Base-by-base conservation (phyloP, 2,329 filamentous ascomycete genomes). In the Furcasterigmium sp. region DNA sequence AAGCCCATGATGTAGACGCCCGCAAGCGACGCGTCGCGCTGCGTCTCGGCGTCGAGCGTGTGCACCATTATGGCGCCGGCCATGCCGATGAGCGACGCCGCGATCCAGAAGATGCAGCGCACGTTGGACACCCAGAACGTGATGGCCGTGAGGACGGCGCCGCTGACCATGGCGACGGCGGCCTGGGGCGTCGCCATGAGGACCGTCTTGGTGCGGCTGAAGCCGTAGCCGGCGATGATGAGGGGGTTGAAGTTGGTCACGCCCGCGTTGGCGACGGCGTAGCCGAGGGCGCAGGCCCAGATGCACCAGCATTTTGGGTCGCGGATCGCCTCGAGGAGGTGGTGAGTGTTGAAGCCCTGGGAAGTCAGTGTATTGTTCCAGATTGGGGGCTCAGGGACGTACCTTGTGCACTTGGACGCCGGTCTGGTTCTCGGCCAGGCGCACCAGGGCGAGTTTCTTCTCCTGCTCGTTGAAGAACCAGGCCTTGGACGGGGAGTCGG, bases 181-280 rank as follows among this genome's bases (percentile, higher is more conserved):
- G 59, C 57, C 26, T 62, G 59, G 0, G 60, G 60, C 0, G 58
- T 60, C 0, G 59, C 56, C 55, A 62, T 58, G 0, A 62, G 41
- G 1, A 57, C 56, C 0, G 57, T 60, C 17, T 55, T 56, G 0
- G 50, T 52, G 30, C 52, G 49, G 5, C 47, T 54, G 38, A 60
- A 63, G 0, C 61, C 61, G n/a, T 58, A 62, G 48, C 79, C 78
- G 46, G 83, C 82, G 26, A 82, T 65, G 48, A 85, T 80, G 30
- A 81, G 66, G 38, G 78, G 64, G 50, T 70, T 69, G 52, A 81
- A 70, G 53, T 80, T 72, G 58, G 86, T 84, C 55, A 87, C 76
- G 56, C 84, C 84, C 42, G 81, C 79, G 47, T 86, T 80, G 38
- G 82, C 80, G 18, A 87, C 69, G 15, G 83, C 82, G 52, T 84